These are phyloP conservation scores for Leucosporidium scottii DNA, from an alignment of 768 basidiomycete genomes.

Conservation along the genomic window DNA sequence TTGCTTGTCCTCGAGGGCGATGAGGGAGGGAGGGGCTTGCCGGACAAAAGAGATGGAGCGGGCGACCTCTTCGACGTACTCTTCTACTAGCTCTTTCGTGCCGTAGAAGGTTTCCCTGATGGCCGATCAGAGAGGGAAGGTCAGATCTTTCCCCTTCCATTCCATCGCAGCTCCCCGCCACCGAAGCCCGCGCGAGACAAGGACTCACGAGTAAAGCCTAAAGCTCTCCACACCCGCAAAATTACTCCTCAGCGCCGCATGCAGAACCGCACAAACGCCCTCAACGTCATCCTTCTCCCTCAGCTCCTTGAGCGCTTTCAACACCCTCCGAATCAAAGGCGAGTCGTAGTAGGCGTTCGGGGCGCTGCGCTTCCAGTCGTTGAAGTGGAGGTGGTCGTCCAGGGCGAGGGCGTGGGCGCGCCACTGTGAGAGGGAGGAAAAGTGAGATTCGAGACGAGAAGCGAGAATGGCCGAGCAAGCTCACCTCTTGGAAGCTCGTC, in stretches of 20 bases:
- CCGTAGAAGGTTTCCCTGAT: conserved; percentile 71
- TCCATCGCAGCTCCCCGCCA: not conserved
- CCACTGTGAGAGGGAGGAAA: conserved; percentile 50
- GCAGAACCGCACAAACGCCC: conserved; percentile 79
- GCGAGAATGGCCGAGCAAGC: not conserved
- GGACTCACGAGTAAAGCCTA: conserved; percentile 61
- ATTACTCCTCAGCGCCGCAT: conserved; percentile 81
- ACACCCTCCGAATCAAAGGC: conserved; percentile 54
- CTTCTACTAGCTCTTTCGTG: conserved; percentile 81
- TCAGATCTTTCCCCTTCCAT: too few species aligned
- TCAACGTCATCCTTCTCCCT: conserved; percentile 72
- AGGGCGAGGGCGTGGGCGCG: conserved; percentile 66
- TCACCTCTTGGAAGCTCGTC: conserved; percentile 62
- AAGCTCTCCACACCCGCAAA: conserved; percentile 88
- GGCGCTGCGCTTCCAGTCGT: conserved; percentile 79
- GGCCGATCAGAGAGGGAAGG: conserved; percentile 12
- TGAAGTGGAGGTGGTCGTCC: conserved; percentile 70
- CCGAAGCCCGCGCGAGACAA: conserved; percentile 50
- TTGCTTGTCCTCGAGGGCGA: conserved; percentile 80
- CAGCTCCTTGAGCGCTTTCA: conserved; percentile 41
- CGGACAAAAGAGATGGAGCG: conserved; percentile 68
- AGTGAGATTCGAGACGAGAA: not conserved
- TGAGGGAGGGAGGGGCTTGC: conserved; percentile 52
- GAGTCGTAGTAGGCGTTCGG: conserved; percentile 90
- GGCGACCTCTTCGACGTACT: conserved; percentile 49